Conservation (phyloP, 441 rosid species). For the Gossypium laxum region DNA sequence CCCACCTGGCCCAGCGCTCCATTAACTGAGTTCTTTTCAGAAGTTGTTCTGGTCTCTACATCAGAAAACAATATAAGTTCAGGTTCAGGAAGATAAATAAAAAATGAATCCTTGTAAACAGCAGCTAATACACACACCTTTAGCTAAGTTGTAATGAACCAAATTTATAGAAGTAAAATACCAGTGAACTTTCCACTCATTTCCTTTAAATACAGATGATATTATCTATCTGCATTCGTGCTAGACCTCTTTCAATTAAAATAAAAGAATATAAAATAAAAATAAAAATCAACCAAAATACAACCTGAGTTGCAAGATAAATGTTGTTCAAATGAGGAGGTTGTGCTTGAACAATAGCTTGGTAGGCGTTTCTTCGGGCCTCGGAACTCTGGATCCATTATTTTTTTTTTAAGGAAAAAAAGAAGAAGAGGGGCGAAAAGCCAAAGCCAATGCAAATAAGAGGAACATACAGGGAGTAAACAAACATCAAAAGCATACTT, state of each 20-base stretch:
- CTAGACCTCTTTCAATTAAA: not conserved
- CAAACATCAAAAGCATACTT: not conserved
- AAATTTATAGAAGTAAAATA: not conserved
- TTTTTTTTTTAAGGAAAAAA: not conserved
- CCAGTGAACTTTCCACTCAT: not conserved
- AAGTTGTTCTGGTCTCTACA: slow-evolving; percentile 94
- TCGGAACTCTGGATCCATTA: slow-evolving; percentile 53
- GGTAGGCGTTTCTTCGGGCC: slow-evolving; percentile 84
- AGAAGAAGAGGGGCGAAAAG: not conserved
- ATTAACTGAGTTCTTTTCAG: slow-evolving; percentile 83
- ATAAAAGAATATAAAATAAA: not conserved
- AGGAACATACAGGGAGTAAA: slow-evolving; percentile 13
- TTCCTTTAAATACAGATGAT: not conserved
- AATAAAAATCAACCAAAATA: slow-evolving; percentile 2
- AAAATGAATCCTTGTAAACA: slow-evolving; percentile 1
- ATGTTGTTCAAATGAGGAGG: slow-evolving; percentile 90
- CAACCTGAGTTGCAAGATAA: slow-evolving; percentile 96
- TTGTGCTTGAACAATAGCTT: slow-evolving; percentile 76
- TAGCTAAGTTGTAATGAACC: not conserved
- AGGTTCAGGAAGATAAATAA: not conserved
- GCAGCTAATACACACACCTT: not conserved
- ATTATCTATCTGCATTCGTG: not conserved
- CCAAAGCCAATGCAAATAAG: slow-evolving; percentile 12
- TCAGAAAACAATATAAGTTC: slow-evolving; percentile 14
- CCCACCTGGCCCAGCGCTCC: slow-evolving; percentile 99